These are phyloP conservation scores for Henningerozyma blattae DNA, from an alignment of 805 yeast genomes.

Conservation along the genomic window DNA sequence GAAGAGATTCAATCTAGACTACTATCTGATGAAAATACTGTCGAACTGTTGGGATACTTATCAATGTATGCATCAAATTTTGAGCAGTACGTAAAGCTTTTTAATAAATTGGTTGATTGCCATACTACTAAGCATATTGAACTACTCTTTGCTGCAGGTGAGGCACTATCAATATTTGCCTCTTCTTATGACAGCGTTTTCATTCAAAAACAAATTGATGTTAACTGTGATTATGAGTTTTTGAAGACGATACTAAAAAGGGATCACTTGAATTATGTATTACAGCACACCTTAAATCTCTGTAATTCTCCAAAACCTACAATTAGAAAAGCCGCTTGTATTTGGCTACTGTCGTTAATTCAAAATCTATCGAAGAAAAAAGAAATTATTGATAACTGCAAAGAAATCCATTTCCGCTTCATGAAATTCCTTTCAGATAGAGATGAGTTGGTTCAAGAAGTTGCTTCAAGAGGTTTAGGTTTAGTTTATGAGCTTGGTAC, in stretches of 20 bases:
- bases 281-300: slow-evolving; percentile 39
- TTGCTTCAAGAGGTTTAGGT: slow-evolving; percentile 82
- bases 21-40: slow-evolving; percentile 47
- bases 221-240: slow-evolving; percentile 12
- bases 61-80: slow-evolving; percentile 29
- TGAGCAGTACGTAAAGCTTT: slow-evolving; percentile 25
- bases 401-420: slow-evolving; percentile 61
- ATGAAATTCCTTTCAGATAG: slow-evolving; percentile 68
- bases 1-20: slow-evolving; percentile 28
- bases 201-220: slow-evolving; percentile 41
- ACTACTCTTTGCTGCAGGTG: slow-evolving; percentile 67
- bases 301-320: slow-evolving; percentile 61
- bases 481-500: slow-evolving; percentile 72
- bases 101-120: slow-evolving; percentile 40
- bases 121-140: slow-evolving; percentile 66
- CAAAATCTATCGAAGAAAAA: slow-evolving; percentile 54
- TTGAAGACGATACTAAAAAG: slow-evolving; percentile 1
- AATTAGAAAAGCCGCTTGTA: slow-evolving; percentile 62
- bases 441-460: slow-evolving; percentile 83
- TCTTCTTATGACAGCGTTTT: slow-evolving; percentile 65
- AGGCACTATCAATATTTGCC: slow-evolving; percentile 60
- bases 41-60: slow-evolving; percentile 43
- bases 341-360: slow-evolving; percentile 73
- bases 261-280: slow-evolving; percentile 19
- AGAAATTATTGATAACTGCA: slow-evolving; percentile 30